Evolutionary conservation across 1,284 basidiomycete genomes (phyloP), one percentile per base, ranked within the genome.

Genomic region (Mycena sp.): DNA sequence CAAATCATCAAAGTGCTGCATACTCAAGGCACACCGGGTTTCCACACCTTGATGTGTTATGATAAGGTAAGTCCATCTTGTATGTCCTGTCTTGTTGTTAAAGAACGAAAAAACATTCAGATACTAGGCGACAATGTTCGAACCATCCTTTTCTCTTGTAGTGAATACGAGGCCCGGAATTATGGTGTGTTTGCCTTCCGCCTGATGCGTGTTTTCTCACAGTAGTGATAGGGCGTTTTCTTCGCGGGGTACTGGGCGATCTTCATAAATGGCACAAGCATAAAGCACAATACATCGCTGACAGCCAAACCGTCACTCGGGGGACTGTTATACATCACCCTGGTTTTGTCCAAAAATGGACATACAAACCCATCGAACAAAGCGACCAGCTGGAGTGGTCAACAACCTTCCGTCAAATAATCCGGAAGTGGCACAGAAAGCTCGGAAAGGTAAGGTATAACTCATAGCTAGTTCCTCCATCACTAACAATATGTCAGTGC

Each of bases 101-200:
- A 73, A 63, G 23, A 40, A 26, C 48, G 28, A 35, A 35, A 35
- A 35, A 7, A 7, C 7, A 46, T 25, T 17, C 72, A 95, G 88
- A 81, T 97, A 28, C 88, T 98, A 56, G 89, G 91, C 32, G 92
- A 95, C 64, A 89, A 94, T 68, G 84, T 96, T 46, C 91, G 93
- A 46, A 89, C 91, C 9, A 86, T 96, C 11, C 83, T 99, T 26
- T 98, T 96, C 75, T 92, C 93, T 1, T 96, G 94, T 71, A 98
- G 95, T 55, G 97, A 98, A 80, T 95, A 94, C 70, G 97, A 99
- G 78, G 96, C 96, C 7, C 88, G 92, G 59, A 99, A 98, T 77
- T 96, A 96, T 72, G 96, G 95, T 93, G 70, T 50, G 81, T 60
- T 17, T 32, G 14, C 38, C 19, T 50, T 40, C 38, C 66, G 58